phyloP scores from a whole-genome alignment of 768 basidiomycete species.

The Leccinum variicolor region DNA sequence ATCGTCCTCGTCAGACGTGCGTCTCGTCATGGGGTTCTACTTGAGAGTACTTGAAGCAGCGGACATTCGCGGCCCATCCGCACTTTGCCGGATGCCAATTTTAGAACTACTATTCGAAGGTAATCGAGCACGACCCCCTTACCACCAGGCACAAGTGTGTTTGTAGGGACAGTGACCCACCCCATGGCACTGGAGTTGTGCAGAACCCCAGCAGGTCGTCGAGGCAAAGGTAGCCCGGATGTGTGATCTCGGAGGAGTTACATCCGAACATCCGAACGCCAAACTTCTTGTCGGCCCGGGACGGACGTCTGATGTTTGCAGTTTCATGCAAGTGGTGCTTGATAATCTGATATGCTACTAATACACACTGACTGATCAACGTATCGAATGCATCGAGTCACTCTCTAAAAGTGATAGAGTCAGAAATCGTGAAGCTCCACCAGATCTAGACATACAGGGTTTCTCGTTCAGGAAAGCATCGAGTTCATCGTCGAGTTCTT shows the following conservation, averaged over 20 bases:
- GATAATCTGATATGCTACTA: not conserved
- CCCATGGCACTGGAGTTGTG: not conserved
- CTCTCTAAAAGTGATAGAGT: not conserved
- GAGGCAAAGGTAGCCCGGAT: too few species aligned
- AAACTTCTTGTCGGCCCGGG: not conserved
- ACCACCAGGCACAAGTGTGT: too few species aligned
- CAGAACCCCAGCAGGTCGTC: not conserved
- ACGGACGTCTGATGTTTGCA: not conserved
- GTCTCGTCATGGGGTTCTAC: too few species aligned
- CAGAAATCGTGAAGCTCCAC: slow-evolving; percentile 1
- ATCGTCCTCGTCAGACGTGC: slow-evolving; percentile 11
- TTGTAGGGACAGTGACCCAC: too few species aligned
- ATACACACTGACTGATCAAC: slow-evolving; percentile 3
- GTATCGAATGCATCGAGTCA: not conserved
- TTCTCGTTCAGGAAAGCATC: slow-evolving; percentile 69
- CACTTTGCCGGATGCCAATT: slow-evolving; percentile 2
- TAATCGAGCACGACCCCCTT: not conserved
- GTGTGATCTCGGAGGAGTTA: too few species aligned
- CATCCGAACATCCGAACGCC: not conserved
- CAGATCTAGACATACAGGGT: slow-evolving; percentile 25
- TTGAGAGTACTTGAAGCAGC: too few species aligned
- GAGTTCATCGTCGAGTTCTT: slow-evolving; percentile 80
- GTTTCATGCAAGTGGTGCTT: slow-evolving; percentile 2
- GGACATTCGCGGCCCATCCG: too few species aligned
- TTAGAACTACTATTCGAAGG: not conserved